A percentile compares a stretch with the other conserved stretches of the same genome.
phyloP scores from a whole-genome alignment of 2,329 filamentous ascomycete genomes.

The Tolypocladium amazonense region DNA sequence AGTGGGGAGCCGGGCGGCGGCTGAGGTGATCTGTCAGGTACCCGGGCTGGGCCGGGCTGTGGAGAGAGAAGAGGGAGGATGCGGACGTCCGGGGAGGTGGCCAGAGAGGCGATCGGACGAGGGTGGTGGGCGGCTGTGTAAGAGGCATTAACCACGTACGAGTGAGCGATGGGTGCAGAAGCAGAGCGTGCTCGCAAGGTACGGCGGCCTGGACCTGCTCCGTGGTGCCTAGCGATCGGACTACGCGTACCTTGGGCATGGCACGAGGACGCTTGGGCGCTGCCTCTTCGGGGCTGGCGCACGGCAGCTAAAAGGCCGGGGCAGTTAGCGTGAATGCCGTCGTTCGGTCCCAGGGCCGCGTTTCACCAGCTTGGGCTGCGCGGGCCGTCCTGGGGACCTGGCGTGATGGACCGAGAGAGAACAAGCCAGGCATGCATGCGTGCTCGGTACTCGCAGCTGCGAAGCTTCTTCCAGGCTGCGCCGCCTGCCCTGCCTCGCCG shows the following conservation, averaged over 20 bases:
- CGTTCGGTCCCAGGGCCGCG: background rate
- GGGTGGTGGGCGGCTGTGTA: background rate
- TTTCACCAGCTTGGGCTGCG: background rate
- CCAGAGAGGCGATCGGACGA: background rate
- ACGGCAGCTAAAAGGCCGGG: background rate
- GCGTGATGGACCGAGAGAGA: background rate
- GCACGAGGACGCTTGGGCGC: background rate
- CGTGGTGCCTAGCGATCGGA: too few species aligned
- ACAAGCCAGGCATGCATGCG: background rate
- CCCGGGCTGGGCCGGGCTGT: background rate
- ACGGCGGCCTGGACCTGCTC: background rate
- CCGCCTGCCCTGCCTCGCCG: background rate
- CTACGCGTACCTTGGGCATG: too few species aligned
- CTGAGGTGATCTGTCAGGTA: slow-evolving; percentile 5
- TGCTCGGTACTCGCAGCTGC: background rate
- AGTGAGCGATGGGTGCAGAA: background rate
- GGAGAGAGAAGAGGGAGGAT: background rate
- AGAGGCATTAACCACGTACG: background rate
- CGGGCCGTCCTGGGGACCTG: background rate
- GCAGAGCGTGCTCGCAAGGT: background rate
- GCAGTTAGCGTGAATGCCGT: background rate
- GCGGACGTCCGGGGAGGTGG: background rate
- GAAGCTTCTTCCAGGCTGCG: background rate
- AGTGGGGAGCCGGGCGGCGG: background rate
- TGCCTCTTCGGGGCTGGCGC: background rate